These are phyloP conservation scores for Zymoseptoria brevis DNA, from an alignment of 2,329 filamentous ascomycete genomes.

Conservation along the genomic window DNA sequence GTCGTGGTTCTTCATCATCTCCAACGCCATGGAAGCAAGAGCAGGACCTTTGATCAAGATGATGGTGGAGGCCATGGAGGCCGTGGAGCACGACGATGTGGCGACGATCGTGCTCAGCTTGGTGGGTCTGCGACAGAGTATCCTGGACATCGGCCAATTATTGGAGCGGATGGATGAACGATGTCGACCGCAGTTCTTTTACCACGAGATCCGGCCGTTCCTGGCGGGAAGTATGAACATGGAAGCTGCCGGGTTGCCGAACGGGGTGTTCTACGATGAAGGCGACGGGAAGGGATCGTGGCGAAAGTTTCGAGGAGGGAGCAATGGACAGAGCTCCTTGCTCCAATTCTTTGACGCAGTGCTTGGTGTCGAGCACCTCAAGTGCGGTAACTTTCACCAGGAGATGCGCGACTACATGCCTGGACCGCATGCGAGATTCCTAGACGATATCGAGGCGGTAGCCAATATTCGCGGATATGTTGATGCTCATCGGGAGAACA, in stretches of 20 bases:
- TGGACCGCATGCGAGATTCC: conserved; percentile 43
- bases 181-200: conserved; percentile 43
- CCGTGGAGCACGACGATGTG: conserved; percentile 33
- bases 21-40: conserved; percentile 45
- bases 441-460: conserved; percentile 38
- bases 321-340: conserved; percentile 49
- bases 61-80: conserved; percentile 42
- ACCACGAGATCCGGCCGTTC: conserved; percentile 45
- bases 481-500: conserved; percentile 27
- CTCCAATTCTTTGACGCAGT: conserved; percentile 49
- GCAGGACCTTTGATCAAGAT: conserved; percentile 40
- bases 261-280: conserved; percentile 46
- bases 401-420: conserved; percentile 52
- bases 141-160: conserved; percentile 36
- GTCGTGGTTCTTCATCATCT: conserved; percentile 65
- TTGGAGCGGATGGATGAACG: conserved; percentile 46
- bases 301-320: conserved; percentile 46
- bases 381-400: conserved; percentile 16
- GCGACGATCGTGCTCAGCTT: conserved; percentile 34
- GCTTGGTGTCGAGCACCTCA: conserved; percentile 42
- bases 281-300: conserved; percentile 42
- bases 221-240: conserved; percentile 49
- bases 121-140: conserved; percentile 33
- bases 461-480: conserved; percentile 42
- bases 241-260: conserved; percentile 43